A percentile compares a stretch with the other conserved stretches of the same genome.
phyloP scores from a whole-genome alignment of 2,329 filamentous ascomycete species.

The Alternaria solani region DNA sequence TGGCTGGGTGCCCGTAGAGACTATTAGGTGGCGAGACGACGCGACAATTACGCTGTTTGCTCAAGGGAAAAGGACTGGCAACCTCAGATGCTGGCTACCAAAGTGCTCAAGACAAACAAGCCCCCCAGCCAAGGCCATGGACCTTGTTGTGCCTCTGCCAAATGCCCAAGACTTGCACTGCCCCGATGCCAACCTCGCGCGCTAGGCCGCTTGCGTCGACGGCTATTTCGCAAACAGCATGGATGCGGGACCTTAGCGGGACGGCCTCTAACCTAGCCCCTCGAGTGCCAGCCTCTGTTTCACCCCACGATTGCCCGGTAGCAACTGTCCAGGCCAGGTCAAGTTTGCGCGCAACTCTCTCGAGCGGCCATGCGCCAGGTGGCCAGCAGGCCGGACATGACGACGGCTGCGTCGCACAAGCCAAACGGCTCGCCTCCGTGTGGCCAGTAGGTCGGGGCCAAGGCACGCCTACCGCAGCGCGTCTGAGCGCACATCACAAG shows the following conservation, averaged over 20 bases:
- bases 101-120: not conserved
- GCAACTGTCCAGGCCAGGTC: conserved; percentile 9
- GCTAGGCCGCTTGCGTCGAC: not conserved
- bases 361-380: conserved; percentile 12
- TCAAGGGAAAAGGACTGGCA: not conserved
- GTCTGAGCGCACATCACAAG: conserved; percentile 25
- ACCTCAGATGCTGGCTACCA: not conserved
- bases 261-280: conserved; percentile 3
- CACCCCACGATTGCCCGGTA: conserved; percentile 3
- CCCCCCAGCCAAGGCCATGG: not conserved
- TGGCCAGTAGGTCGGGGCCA: conserved; percentile 28
- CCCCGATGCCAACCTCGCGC: conserved; percentile 1
- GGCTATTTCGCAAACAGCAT: conserved; percentile 3
- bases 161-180: conserved; percentile 10
- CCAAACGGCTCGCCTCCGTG: conserved; percentile 16
- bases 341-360: not conserved
- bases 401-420: conserved; percentile 4
- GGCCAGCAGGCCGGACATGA: conserved; percentile 4
- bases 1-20: not conserved
- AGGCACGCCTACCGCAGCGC: conserved; percentile 18
- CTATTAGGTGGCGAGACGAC: not conserved
- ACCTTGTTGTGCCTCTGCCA: conserved; percentile 7
- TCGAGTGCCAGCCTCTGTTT: conserved; percentile 8
- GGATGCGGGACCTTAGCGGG: conserved; percentile 5
- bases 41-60: not conserved